These are phyloP conservation scores for Apiospora sp. DNA, from an alignment of 2,329 filamentous ascomycete species.

Conservation along the genomic window DNA sequence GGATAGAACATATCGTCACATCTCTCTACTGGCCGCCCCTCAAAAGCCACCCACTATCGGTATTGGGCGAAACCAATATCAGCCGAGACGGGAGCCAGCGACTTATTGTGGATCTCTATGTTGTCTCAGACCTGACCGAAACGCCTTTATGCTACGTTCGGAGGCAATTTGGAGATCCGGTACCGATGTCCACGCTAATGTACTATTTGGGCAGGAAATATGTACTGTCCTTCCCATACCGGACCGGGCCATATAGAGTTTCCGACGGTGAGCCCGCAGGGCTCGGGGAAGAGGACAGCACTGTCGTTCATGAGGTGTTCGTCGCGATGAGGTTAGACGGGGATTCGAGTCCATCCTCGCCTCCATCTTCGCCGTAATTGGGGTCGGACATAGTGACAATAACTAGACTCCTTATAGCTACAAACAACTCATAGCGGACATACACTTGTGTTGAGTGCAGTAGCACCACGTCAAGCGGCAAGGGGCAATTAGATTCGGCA, in stretches of 20 bases:
- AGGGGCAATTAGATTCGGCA: not conserved
- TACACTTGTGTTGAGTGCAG: not conserved
- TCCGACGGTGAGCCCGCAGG: not conserved
- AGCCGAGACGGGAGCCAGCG: not conserved
- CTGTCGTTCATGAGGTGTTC: not conserved
- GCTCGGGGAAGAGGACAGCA: not conserved
- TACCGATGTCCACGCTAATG: not conserved
- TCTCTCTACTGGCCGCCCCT: not conserved
- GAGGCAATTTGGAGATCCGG: not conserved
- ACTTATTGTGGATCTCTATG: not conserved
- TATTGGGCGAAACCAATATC: not conserved
- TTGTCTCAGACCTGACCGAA: not conserved
- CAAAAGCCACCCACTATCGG: not conserved
- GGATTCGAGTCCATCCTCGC: too few species aligned
- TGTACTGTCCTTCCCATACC: not conserved
- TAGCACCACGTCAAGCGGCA: not conserved
- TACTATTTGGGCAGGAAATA: not conserved
- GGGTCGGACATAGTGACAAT: too few species aligned
- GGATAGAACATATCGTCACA: not conserved
- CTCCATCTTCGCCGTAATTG: too few species aligned
- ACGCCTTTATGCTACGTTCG: not conserved
- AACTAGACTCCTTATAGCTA: too few species aligned
- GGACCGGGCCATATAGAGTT: not conserved
- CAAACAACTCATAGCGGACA: not conserved
- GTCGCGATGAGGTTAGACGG: not conserved